Evolutionary conservation across 2,329 filamentous ascomycete species (phyloP).

Genomic region (Phialophora macrospora): DNA sequence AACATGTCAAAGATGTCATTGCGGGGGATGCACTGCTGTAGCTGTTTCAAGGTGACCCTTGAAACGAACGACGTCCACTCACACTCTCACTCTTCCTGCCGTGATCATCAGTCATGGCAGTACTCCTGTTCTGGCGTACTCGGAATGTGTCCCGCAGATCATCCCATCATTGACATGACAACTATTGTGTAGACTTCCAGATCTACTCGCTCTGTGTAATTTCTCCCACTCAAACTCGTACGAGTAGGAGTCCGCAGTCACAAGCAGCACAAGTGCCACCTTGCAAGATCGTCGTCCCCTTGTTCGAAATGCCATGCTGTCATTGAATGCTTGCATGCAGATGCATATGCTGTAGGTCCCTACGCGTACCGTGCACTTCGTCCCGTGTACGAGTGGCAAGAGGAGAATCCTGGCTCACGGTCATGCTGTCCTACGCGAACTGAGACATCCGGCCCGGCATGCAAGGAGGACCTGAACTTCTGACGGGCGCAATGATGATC

Average conservation of each 20-base stretch:
- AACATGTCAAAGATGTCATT: not conserved
- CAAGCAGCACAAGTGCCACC: no score
- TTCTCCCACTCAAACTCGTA: no score
- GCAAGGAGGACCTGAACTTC: not conserved
- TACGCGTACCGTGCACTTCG: not conserved
- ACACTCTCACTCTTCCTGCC: no score
- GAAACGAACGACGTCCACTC: not conserved
- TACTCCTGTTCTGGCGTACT: no score
- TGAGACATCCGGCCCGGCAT: not conserved
- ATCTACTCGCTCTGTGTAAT: no score
- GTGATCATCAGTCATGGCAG: no score
- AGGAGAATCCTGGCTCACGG: not conserved
- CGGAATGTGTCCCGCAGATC: no score
- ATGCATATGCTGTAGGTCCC: not conserved
- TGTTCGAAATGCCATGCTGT: not conserved
- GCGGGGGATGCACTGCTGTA: not conserved
- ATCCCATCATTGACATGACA: no score
- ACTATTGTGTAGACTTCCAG: no score
- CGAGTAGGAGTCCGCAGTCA: no score
- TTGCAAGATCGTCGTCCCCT: not conserved
- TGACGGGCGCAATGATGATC: not conserved
- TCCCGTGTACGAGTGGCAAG: not conserved
- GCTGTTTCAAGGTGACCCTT: not conserved
- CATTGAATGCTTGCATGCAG: not conserved
- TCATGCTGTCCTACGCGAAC: not conserved